Base-by-base conservation (phyloP, 805 yeast genomes). In the Diddensiella caesifluorescens region DNA sequence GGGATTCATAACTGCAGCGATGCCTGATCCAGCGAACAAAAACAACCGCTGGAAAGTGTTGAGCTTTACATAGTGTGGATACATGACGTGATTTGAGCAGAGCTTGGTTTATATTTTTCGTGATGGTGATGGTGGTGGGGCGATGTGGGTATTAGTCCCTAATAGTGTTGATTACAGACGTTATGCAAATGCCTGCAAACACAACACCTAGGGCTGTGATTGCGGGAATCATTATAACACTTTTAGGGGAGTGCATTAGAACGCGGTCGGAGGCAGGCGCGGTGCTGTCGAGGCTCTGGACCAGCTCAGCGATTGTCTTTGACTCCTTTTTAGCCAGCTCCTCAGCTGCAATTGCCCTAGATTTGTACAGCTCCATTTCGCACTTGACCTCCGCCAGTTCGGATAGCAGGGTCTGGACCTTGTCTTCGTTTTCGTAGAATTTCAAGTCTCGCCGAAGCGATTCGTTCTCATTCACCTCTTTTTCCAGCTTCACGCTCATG, bases 41-140 rank as follows among this genome's bases (percentile, higher is more conserved):
- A 82, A 60, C 2, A 69, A 52, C 46, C 82, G 74, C 56, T 90
- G 97, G 40, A 74, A 57, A 1, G 57, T 45, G 49, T 76, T 74
- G 38, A 89, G 66, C 2, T 95, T 94, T 7, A 90, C 80, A 59
- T 88, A 95, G 1, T 85, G 87, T 2, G 81, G 81, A 61, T 81
- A 86, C n/a, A n/a, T n/a, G n/a, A n/a, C n/a, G n/a, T n/a, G n/a
- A 20, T 34, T 39, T 10, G 41, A 29, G 27, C 7, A 7, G 27
- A 12, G 10, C 27, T 9, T 23, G 27, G 10, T 23, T 9, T 9
- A 23, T 7, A 7, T 23, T 9, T 12, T 23, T 9, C 27, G 34
- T 13, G 34, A 13, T 30, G 34, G 7, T 7, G 19, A n/a, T 30
- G 18, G 19, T 30, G 7, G 18, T 7, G 19, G 9, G 54, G 64